Evolutionary conservation across 257 asterid genomes (phyloP), one percentile per base, ranked within the genome.

Genomic region (Solanum chaucha): DNA sequence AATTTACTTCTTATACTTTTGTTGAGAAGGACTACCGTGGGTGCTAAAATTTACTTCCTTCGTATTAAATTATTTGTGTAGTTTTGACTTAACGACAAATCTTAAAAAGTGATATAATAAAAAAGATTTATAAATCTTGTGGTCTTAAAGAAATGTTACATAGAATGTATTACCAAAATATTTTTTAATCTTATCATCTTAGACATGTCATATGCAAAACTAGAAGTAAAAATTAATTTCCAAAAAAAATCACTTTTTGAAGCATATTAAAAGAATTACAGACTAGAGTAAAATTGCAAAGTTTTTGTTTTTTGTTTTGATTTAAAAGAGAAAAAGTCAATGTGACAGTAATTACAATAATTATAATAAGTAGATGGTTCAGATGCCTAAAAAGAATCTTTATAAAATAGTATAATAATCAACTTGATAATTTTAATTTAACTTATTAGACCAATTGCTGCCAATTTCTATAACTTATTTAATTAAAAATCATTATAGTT

Each of bases 141-240:
- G 10, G 0, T 17, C 0, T 51, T 51, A 51, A 51, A 51, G 1
- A 15, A 51, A 17, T 5, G 61, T 0, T 51, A 51, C n/a, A 15
- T 51, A 0, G 0, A 59, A 59, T 59, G 11, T 20, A 59, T 8
- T 20, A 20, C 0, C 4, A 59, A 58, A 20, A 58, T 20, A 0
- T 20, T 20, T 0, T 59, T 59, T 8, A 59, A 59, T 20, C 24
- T 59, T 20, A 20, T 59, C 5, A 8, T 59, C 26, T 59, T 59
- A 59, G 26, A 20, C 11, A 20, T 59, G 26, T 1, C 26, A 59
- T 6, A 58, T 19, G 0, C 24, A 58, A 19, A 55, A 55, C 2
- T 55, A 55, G 24, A 58, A 55, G 64, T 55, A 55, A 55, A 55
- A 19, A 0, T 51, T 51, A 55, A 55, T 17, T 51, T 5, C 22